These are phyloP conservation scores for Lyophyllum atratum DNA, from an alignment of 768 basidiomycete genomes.

Conservation along the genomic window DNA sequence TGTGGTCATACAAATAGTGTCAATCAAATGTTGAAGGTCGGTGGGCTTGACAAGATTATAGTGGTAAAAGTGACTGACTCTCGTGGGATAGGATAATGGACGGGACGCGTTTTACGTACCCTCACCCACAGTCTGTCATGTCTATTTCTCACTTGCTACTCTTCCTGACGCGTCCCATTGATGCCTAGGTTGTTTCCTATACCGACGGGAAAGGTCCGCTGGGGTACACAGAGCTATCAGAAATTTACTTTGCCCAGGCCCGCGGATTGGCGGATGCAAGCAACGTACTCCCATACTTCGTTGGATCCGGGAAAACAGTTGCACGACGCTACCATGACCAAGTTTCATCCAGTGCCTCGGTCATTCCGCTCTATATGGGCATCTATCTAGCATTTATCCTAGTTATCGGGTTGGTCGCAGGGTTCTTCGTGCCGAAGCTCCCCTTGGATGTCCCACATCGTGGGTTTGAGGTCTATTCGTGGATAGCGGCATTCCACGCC, in stretches of 20 bases:
- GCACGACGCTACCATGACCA: conserved; percentile 37
- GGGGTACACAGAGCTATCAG: conserved; percentile 40
- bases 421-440: conserved; percentile 28
- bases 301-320: conserved; percentile 35
- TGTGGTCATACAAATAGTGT: conserved; percentile 38
- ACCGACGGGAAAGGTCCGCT: conserved; percentile 35
- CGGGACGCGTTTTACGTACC: conserved; percentile 40
- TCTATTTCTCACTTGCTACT: background rate
- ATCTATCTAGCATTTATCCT: conserved; percentile 25
- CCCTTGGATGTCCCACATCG: conserved; percentile 30
- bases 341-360: conserved; percentile 25
- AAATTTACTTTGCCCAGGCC: conserved; percentile 30
- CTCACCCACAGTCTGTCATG: conserved; percentile 36
- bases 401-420: conserved; percentile 32
- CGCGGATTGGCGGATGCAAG: conserved; percentile 40
- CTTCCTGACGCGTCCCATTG: background rate
- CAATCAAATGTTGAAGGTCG: conserved; percentile 36
- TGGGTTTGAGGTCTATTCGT: conserved; percentile 30
- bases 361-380: conserved; percentile 25
- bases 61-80: background rate
- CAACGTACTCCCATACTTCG: conserved; percentile 44
- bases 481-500: conserved; percentile 31
- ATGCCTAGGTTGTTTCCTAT: conserved; percentile 35
- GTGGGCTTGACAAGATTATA: background rate
- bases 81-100: conserved; percentile 35